Conservation (phyloP, 495 filamentous ascomycete genomes). For the Xylaria longipes region DNA sequence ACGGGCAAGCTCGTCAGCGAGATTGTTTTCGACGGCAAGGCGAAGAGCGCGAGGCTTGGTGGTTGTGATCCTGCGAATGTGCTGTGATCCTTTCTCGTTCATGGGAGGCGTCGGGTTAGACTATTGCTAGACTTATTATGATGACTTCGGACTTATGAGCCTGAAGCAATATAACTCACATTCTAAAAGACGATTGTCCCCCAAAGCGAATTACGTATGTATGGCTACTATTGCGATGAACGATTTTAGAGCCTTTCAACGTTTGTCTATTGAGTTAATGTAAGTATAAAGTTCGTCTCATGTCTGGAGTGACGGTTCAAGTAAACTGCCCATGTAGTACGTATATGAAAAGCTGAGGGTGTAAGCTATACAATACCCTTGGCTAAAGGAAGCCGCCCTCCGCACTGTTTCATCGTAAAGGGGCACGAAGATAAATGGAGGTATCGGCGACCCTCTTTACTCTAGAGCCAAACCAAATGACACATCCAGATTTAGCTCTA, state of each 20-base stretch:
- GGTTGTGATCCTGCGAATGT: conserved; percentile 35
- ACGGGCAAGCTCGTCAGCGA: conserved; percentile 85
- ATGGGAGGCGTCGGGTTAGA: conserved; percentile 20
- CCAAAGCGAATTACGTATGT: background rate
- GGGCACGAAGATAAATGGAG: no score
- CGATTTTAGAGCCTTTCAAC: background rate
- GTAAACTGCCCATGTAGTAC: no score
- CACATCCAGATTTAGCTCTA: background rate
- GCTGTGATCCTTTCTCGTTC: conserved; percentile 28
- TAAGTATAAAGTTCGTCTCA: background rate
- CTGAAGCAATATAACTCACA: background rate
- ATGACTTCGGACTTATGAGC: background rate
- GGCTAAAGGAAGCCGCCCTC: no score
- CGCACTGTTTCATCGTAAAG: no score
- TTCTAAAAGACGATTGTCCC: background rate
- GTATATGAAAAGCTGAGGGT: no score
- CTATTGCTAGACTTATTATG: background rate
- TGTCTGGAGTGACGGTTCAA: no score
- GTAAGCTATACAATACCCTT: no score
- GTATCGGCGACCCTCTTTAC: background rate
- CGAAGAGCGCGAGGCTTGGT: conserved; percentile 66
- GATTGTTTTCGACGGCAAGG: conserved; percentile 74
- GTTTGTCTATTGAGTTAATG: background rate
- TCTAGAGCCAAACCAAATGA: background rate
- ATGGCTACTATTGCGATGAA: background rate